Conservation (phyloP, 257 asterid genomes). For the Jacaranda copaia region DNA sequence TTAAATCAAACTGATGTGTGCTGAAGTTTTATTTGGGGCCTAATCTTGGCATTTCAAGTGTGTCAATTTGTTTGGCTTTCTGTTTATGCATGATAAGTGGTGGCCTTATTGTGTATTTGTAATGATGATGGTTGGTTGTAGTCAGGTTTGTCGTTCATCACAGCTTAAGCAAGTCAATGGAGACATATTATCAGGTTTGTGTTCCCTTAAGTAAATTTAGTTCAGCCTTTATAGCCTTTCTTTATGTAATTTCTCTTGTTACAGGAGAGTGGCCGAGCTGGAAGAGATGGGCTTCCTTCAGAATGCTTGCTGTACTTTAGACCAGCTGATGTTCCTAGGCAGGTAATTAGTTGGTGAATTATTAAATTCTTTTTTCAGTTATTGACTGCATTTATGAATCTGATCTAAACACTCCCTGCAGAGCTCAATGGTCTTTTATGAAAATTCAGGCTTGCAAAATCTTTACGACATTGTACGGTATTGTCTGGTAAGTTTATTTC, state of each 20-base stretch:
- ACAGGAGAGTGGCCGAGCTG: slow-evolving; percentile 99
- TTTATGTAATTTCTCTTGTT: slow-evolving; percentile 40
- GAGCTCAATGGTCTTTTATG: slow-evolving; percentile 99
- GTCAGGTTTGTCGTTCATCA: slow-evolving; percentile 99
- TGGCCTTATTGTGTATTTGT: slow-evolving; percentile 25
- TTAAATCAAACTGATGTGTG: slow-evolving; percentile 4
- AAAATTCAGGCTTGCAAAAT: slow-evolving; percentile 90
- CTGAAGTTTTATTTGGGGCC: slow-evolving; percentile 23
- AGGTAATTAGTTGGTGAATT: slow-evolving; percentile 55
- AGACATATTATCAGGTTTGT: slow-evolving; percentile 95
- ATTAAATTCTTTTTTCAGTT: slow-evolving; percentile 23
- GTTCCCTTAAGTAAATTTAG: slow-evolving; percentile 30
- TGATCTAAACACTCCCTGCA: slow-evolving; percentile 45
- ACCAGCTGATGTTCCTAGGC: slow-evolving; percentile 95
- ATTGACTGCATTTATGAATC: slow-evolving; percentile 29
- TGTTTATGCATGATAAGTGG: slow-evolving; percentile 4
- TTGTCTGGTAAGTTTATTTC: slow-evolving; percentile 74
- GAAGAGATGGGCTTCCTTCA: slow-evolving; percentile 99
- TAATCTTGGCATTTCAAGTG: slow-evolving; percentile 21
- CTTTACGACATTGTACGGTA: slow-evolving; percentile 85
- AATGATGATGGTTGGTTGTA: slow-evolving; percentile 50
- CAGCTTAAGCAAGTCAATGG: slow-evolving; percentile 99
- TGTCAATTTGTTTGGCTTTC: slow-evolving; percentile 22
- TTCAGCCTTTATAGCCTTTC: slow-evolving; percentile 42
- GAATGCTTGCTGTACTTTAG: slow-evolving; percentile 93